These are phyloP conservation scores for Apiospora malaysiana DNA, from an alignment of 2,329 filamentous ascomycete species.

Conservation along the genomic window DNA sequence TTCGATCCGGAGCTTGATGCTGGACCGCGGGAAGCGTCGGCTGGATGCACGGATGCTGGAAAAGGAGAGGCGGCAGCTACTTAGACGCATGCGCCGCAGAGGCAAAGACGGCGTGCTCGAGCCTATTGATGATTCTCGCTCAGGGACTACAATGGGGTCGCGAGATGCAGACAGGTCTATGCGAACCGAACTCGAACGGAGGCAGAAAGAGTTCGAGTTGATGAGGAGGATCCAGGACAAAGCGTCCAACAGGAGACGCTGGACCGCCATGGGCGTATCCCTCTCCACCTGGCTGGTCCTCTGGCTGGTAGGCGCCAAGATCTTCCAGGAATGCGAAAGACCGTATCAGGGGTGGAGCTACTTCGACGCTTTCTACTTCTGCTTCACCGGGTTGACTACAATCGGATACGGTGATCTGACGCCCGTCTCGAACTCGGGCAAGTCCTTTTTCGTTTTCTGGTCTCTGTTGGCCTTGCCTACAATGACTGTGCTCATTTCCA, in stretches of 20 bases:
- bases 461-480: slow-evolving; percentile 83
- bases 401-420: slow-evolving; percentile 86
- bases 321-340: slow-evolving; percentile 66
- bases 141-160: not conserved
- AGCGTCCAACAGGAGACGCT: slow-evolving; percentile 70
- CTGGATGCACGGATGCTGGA: slow-evolving; percentile 65
- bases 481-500: slow-evolving; percentile 84
- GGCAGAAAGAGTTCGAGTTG: slow-evolving; percentile 74
- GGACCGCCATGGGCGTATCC: slow-evolving; percentile 75
- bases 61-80: slow-evolving; percentile 57
- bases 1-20: slow-evolving; percentile 72
- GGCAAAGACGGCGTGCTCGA: slow-evolving; percentile 55
- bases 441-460: slow-evolving; percentile 94
- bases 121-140: slow-evolving; percentile 47
- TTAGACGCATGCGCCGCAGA: slow-evolving; percentile 52
- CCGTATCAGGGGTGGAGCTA: slow-evolving; percentile 71
- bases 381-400: slow-evolving; percentile 81
- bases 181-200: slow-evolving; percentile 60
- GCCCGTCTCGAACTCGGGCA: slow-evolving; percentile 77
- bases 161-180: not conserved
- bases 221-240: slow-evolving; percentile 81
- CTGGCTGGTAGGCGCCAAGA: slow-evolving; percentile 80
- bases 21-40: slow-evolving; percentile 61
- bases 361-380: slow-evolving; percentile 84
- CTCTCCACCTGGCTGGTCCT: slow-evolving; percentile 71